Percentiles rank a stretch among this genome's conserved stretches.
Evolutionary conservation across 805 yeast genomes (phyloP).

Genomic region (Candida xyloterini): DNA sequence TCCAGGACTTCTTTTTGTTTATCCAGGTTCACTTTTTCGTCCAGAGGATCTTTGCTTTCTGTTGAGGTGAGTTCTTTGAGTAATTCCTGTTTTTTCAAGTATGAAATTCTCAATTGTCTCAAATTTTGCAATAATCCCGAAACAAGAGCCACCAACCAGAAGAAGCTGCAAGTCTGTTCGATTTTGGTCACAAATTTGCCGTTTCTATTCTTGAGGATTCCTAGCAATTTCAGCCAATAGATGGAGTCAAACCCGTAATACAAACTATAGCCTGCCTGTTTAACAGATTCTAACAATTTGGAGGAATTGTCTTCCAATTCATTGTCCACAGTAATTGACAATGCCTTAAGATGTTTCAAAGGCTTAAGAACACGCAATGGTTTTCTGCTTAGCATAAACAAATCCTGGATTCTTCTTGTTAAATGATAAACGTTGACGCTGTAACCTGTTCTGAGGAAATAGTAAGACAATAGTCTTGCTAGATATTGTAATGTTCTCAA

Average conservation of each 20-base stretch:
- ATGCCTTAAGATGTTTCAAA: slow-evolving; percentile 64
- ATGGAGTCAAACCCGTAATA: slow-evolving; percentile 64
- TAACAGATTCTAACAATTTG: slow-evolving; percentile 50
- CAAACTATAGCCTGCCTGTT: slow-evolving; percentile 59
- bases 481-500: slow-evolving; percentile 78
- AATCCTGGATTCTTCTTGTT: slow-evolving; percentile 55
- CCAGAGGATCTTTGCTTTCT: slow-evolving; percentile 37
- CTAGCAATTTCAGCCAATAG: slow-evolving; percentile 58
- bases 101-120: slow-evolving; percentile 47
- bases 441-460: slow-evolving; percentile 53
- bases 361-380: slow-evolving; percentile 84
- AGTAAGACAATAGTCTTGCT: slow-evolving; percentile 67
- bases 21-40: slow-evolving; percentile 19
- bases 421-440: slow-evolving; percentile 43
- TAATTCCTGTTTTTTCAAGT: slow-evolving; percentile 35
- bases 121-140: slow-evolving; percentile 60
- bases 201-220: slow-evolving; percentile 42
- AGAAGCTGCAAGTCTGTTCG: slow-evolving; percentile 59
- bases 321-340: slow-evolving; percentile 64
- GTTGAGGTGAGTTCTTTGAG: slow-evolving; percentile 11
- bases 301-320: slow-evolving; percentile 60
- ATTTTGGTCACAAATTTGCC: slow-evolving; percentile 37
- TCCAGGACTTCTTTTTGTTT: slow-evolving; percentile 32
- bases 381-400: slow-evolving; percentile 73
- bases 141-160: slow-evolving; percentile 73